A percentile compares a stretch with the other conserved stretches of the same genome.
Evolutionary conservation across 768 basidiomycete species (phyloP).

Genomic region (Leccinum obscurum): DNA sequence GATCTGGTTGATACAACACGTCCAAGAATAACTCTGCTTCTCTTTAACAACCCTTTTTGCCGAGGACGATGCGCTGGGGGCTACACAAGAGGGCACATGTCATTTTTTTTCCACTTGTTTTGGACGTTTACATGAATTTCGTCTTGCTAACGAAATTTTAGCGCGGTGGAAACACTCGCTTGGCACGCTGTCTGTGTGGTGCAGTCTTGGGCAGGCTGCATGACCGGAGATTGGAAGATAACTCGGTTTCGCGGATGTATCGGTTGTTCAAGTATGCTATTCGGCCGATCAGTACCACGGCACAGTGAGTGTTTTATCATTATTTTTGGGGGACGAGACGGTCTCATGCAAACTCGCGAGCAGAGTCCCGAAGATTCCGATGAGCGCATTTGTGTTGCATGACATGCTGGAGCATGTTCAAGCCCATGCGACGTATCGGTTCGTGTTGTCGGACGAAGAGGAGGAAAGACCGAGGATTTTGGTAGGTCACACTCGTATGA

Average conservation of each 20-base stretch:
- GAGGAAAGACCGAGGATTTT: conserved; percentile 75
- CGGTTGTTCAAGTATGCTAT: conserved; percentile 85
- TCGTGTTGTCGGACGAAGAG: conserved; percentile 86
- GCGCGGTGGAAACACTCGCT: conserved; percentile 62
- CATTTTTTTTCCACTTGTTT: conserved; percentile 5
- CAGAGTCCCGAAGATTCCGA: conserved; percentile 49
- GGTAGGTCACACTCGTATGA: conserved; percentile 43
- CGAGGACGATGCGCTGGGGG: conserved; percentile 73
- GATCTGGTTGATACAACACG: conserved; percentile 90
- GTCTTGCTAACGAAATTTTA: conserved; percentile 33
- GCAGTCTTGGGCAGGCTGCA: conserved; percentile 74
- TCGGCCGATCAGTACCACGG: conserved; percentile 59
- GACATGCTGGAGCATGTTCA: conserved; percentile 91
- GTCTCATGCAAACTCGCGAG: not conserved
- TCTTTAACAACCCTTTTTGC: conserved; percentile 87
- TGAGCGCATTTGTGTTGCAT: conserved; percentile 87
- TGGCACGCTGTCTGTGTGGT: conserved; percentile 81
- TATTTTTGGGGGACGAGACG: not conserved
- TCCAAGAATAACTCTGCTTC: conserved; percentile 69
- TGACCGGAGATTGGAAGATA: conserved; percentile 40
- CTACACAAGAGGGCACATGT: conserved; percentile 88
- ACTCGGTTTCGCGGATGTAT: conserved; percentile 45
- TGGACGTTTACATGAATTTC: conserved; percentile 3
- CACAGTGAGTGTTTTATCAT: conserved; percentile 52
- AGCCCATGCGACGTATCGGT: conserved; percentile 92